Conservation (phyloP, 2,329 filamentous ascomycete species). For the Madurella fahalii region DNA sequence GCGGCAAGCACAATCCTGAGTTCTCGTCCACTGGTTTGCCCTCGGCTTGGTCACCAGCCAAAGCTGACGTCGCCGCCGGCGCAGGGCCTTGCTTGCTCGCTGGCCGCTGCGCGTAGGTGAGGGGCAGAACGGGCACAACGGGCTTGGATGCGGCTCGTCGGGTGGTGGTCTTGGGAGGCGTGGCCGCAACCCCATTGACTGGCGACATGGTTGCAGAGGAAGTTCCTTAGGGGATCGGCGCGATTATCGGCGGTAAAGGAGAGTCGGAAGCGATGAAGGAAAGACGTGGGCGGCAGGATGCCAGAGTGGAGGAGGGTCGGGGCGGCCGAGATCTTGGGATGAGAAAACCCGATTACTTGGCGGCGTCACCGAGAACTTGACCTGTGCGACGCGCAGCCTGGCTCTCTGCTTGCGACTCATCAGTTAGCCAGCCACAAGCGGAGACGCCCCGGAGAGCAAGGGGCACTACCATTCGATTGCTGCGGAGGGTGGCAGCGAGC, state of each 20-base stretch:
- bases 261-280: not conserved
- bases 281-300: not conserved
- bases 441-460: not conserved
- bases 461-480: constrained; percentile 12
- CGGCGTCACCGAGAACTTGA: constrained; percentile 14
- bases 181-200: constrained; percentile 21
- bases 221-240: not conserved
- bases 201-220: constrained; percentile 22
- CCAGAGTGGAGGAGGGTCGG: not conserved
- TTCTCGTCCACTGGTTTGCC: constrained; percentile 4
- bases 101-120: constrained; percentile 25
- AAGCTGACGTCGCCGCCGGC: constrained; percentile 5
- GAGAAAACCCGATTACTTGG: constrained; percentile 19
- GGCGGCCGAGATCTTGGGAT: constrained; percentile 2
- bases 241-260: not conserved
- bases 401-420: constrained; percentile 18
- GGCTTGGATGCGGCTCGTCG: constrained; percentile 17
- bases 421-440: constrained; percentile 9
- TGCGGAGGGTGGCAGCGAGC: constrained; percentile 8
- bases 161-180: constrained; percentile 18
- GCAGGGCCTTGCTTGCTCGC: constrained; percentile 11
- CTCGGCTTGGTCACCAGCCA: constrained; percentile 7
- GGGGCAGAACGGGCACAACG: constrained; percentile 27
- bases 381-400: constrained; percentile 21
- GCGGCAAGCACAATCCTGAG: not conserved